phyloP scores from a whole-genome alignment of 148 eudicot species.

The Rhododendron griersonianum region DNA sequence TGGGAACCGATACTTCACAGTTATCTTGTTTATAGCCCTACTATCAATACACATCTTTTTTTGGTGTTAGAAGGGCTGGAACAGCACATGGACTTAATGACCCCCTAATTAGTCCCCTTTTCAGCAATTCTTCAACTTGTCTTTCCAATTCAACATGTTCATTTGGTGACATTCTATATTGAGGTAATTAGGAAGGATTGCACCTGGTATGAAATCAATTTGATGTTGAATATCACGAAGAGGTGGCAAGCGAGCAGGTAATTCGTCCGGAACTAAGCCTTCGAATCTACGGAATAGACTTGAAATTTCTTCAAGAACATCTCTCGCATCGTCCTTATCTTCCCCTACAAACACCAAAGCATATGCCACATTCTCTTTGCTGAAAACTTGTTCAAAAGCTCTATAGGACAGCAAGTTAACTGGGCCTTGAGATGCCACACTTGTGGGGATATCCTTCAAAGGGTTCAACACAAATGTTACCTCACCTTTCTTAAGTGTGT shows the following conservation, averaged over 20 bases:
- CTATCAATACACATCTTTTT: not conserved
- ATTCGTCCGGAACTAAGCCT: not conserved
- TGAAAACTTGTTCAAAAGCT: not conserved
- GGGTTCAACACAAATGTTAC: not conserved
- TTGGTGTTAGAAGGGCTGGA: not conserved
- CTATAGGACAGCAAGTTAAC: not conserved
- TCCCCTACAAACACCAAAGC: not conserved
- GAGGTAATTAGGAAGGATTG: not conserved
- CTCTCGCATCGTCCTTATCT: not conserved
- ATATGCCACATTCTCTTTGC: not conserved
- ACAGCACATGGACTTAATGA: not conserved
- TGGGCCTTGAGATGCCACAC: not conserved
- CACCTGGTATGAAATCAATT: not conserved
- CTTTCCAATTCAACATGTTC: not conserved
- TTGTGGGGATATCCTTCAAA: not conserved
- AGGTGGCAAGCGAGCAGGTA: not conserved
- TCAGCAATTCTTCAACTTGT: not conserved
- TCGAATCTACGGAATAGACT: not conserved
- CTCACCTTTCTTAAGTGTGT: not conserved
- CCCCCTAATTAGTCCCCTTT: not conserved
- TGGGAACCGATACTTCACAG: not conserved
- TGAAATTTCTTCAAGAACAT: not conserved
- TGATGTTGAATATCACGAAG: not conserved
- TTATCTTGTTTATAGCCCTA: not conserved
- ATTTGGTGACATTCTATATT: not conserved